A percentile compares a stretch with the other conserved stretches of the same genome.
Evolutionary conservation across 805 yeast genomes (phyloP).

Genomic region (Candida quercuum): DNA sequence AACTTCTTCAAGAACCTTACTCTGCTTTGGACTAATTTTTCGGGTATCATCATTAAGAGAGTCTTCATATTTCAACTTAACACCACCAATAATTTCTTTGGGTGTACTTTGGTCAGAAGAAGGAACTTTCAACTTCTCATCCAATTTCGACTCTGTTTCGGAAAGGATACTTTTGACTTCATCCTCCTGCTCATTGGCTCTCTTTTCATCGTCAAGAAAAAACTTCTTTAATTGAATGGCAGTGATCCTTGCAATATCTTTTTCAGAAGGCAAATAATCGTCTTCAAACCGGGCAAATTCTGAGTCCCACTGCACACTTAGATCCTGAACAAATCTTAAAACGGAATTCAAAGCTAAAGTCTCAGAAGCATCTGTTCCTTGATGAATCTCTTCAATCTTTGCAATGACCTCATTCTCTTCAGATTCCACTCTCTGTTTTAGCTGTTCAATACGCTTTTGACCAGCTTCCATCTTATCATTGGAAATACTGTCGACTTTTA

Average conservation of each 20-base stretch:
- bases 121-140: not conserved
- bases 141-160: not conserved
- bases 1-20: slow-evolving; percentile 26
- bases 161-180: slow-evolving; percentile 5
- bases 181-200: slow-evolving; percentile 9
- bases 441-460: slow-evolving; percentile 46
- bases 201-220: slow-evolving; percentile 43
- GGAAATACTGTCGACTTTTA: slow-evolving; percentile 69
- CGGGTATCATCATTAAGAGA: not conserved
- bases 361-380: slow-evolving; percentile 52
- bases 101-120: not conserved
- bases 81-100: not conserved
- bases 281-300: slow-evolving; percentile 79
- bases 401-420: slow-evolving; percentile 45
- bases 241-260: slow-evolving; percentile 86
- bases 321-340: slow-evolving; percentile 67
- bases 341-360: slow-evolving; percentile 68
- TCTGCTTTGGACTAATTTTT: slow-evolving; percentile 16
- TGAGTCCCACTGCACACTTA: slow-evolving; percentile 82
- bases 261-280: slow-evolving; percentile 81
- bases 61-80: too few species aligned
- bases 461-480: slow-evolving; percentile 72
- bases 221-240: slow-evolving; percentile 78
- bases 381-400: slow-evolving; percentile 47
- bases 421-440: slow-evolving; percentile 44